Percentiles rank a stretch among this genome's conserved stretches.
These are phyloP conservation scores for Polygonum aviculare DNA, from an alignment of 148 eudicot species.

Conservation along the genomic window DNA sequence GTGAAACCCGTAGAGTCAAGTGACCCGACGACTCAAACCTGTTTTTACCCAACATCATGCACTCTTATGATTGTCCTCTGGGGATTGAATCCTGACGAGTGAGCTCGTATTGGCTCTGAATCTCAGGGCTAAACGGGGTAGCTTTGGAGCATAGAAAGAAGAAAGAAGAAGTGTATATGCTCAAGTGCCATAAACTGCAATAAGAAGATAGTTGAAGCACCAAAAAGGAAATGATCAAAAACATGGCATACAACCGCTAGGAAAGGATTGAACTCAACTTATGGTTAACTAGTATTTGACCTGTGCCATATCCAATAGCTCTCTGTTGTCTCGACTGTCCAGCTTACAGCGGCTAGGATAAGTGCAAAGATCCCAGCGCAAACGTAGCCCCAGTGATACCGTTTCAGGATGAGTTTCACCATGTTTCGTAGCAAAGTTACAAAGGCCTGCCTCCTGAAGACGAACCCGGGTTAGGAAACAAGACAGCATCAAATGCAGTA, in stretches of 20 bases:
- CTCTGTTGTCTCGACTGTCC: slow-evolving; percentile 62
- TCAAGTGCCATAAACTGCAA: slow-evolving; percentile 77
- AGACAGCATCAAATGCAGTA: too few relatives aligned
- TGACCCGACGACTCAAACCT: too few relatives aligned
- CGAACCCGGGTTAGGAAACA: neutral
- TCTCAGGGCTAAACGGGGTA: neutral
- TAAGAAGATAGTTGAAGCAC: neutral
- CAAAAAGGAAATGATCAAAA: neutral
- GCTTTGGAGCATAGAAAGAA: slow-evolving; percentile 81
- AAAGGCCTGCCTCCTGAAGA: slow-evolving; percentile 51
- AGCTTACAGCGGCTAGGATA: slow-evolving; percentile 70
- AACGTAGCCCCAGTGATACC: slow-evolving; percentile 62
- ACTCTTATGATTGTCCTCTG: slow-evolving; percentile 14
- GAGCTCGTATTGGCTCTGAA: slow-evolving; percentile 39
- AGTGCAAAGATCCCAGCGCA: slow-evolving; percentile 54
- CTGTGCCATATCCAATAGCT: slow-evolving; percentile 99
- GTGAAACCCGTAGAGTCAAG: neutral
- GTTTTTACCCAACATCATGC: neutral
- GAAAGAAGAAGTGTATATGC: slow-evolving; percentile 72
- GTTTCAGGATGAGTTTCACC: slow-evolving; percentile 38
- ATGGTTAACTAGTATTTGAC: slow-evolving; percentile 19
- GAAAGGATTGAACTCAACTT: neutral
- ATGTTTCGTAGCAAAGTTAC: slow-evolving; percentile 32
- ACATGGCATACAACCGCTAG: neutral
- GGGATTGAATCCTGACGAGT: slow-evolving; percentile 63